These are phyloP conservation scores for Leishmania gerbilli DNA, from an alignment of 208 protist genomes.

Conservation along the genomic window DNA sequence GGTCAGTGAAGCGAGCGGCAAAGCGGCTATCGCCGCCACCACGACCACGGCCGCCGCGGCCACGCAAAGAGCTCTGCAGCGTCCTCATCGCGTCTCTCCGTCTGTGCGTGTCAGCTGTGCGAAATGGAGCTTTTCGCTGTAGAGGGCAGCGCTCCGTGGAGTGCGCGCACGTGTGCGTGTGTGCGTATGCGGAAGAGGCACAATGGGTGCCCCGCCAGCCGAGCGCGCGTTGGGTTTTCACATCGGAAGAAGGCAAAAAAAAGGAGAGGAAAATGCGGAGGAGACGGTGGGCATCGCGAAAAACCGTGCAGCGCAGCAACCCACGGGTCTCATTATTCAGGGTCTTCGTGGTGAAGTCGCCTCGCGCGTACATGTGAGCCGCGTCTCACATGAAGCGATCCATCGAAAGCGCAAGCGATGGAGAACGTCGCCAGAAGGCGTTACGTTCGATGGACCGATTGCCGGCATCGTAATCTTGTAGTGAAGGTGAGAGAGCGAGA, in stretches of 20 bases:
- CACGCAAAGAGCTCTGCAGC: conserved; percentile 64
- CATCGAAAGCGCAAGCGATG: neutral
- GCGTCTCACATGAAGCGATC: neutral
- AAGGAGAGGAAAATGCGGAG: neutral
- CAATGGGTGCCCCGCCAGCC: neutral
- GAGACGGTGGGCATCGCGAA: neutral
- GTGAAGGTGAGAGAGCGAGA: no score
- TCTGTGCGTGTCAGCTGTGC: neutral
- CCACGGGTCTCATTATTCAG: neutral
- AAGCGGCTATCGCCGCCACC: conserved; percentile 71
- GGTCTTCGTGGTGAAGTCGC: neutral
- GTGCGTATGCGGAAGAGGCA: neutral
- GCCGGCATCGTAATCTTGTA: neutral
- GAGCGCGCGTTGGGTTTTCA: neutral
- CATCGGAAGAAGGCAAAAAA: neutral
- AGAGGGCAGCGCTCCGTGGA: neutral
- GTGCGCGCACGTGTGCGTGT: neutral
- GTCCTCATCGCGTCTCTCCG: conserved; percentile 53
- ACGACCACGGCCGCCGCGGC: conserved; percentile 37
- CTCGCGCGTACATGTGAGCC: neutral
- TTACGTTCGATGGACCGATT: neutral
- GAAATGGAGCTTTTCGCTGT: neutral
- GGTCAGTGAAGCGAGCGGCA: conserved; percentile 84
- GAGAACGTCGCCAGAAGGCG: neutral
- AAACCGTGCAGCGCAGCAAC: neutral